Conservation (phyloP, 192 early-diverging fungal species). For the Pecoramyces ruminantium region DNA sequence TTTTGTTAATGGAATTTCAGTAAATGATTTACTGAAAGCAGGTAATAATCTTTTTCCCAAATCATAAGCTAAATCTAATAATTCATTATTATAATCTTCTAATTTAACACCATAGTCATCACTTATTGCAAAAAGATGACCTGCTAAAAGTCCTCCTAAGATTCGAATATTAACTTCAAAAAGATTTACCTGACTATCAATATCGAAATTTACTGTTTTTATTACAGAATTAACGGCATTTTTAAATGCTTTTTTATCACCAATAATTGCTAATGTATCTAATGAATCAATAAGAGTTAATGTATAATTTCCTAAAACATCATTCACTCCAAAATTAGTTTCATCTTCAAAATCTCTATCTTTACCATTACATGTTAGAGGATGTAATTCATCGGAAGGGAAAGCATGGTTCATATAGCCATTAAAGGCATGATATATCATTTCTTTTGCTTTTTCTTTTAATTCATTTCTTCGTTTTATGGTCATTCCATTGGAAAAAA, state of each 20-base stretch:
- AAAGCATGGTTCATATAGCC: slow-evolving; percentile 71
- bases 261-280: slow-evolving; percentile 67
- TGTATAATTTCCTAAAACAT: slow-evolving; percentile 87
- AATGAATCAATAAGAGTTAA: slow-evolving; percentile 85
- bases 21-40: slow-evolving; percentile 66
- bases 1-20: slow-evolving; percentile 66
- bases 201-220: slow-evolving; percentile 37
- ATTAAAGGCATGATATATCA: slow-evolving; percentile 63
- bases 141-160: slow-evolving; percentile 75
- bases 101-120: slow-evolving; percentile 32
- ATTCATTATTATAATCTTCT: slow-evolving; percentile 56
- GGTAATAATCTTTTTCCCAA: slow-evolving; percentile 69
- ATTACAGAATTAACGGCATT: slow-evolving; percentile 41
- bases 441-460: slow-evolving; percentile 25
- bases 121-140: slow-evolving; percentile 68
- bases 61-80: slow-evolving; percentile 60
- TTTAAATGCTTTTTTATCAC: slow-evolving; percentile 46
- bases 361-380: slow-evolving; percentile 60
- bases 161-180: slow-evolving; percentile 90
- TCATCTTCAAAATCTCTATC: slow-evolving; percentile 47
- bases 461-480: not conserved
- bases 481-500: not conserved
- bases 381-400: slow-evolving; percentile 83
- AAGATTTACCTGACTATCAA: slow-evolving; percentile 77
- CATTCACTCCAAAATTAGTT: slow-evolving; percentile 53